Percentiles rank a stretch among this genome's conserved stretches.
These are phyloP conservation scores for Dothiorella sarmentorum DNA, from an alignment of 2,329 filamentous ascomycete species.

Conservation along the genomic window DNA sequence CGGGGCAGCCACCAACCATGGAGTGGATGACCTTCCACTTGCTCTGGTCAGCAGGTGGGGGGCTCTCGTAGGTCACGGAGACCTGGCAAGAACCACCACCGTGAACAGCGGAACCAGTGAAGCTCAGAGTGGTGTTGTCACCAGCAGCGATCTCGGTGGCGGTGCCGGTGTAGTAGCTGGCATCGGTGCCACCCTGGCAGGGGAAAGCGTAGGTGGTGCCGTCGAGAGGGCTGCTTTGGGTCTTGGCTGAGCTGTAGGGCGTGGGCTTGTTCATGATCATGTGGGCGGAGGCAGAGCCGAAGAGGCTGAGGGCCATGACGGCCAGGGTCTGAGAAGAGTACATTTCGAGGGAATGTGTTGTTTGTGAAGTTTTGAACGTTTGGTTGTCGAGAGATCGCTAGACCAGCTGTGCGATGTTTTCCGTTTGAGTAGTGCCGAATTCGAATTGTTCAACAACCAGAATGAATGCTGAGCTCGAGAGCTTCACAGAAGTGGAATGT, in stretches of 20 bases:
- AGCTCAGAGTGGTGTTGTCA: constrained; percentile 29
- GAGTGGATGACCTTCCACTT: constrained; percentile 89
- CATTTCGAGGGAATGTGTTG: constrained; percentile 26
- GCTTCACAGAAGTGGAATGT: constrained; percentile 4
- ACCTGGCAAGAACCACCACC: constrained; percentile 93
- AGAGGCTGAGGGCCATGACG: constrained; percentile 46
- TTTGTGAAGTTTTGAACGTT: not conserved
- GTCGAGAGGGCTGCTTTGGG: constrained; percentile 62
- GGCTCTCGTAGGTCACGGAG: constrained; percentile 75
- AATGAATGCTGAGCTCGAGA: constrained; percentile 8
- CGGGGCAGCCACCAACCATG: constrained; percentile 79
- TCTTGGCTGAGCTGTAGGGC: constrained; percentile 54
- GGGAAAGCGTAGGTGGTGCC: constrained; percentile 68
- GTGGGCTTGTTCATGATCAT: constrained; percentile 68
- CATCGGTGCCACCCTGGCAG: constrained; percentile 64
- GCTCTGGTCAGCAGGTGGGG: constrained; percentile 48
- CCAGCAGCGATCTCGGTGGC: constrained; percentile 58
- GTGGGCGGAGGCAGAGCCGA: constrained; percentile 66
- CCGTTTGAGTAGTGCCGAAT: not conserved
- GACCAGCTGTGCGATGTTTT: constrained; percentile 11
- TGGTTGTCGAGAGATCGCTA: constrained; percentile 8
- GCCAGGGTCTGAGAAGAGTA: constrained; percentile 52
- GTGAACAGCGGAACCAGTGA: constrained; percentile 61
- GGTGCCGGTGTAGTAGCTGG: constrained; percentile 34
- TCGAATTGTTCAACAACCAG: not conserved